Base-by-base conservation (phyloP, 495 filamentous ascomycete species). In the Ascodesmis nigricans region DNA sequence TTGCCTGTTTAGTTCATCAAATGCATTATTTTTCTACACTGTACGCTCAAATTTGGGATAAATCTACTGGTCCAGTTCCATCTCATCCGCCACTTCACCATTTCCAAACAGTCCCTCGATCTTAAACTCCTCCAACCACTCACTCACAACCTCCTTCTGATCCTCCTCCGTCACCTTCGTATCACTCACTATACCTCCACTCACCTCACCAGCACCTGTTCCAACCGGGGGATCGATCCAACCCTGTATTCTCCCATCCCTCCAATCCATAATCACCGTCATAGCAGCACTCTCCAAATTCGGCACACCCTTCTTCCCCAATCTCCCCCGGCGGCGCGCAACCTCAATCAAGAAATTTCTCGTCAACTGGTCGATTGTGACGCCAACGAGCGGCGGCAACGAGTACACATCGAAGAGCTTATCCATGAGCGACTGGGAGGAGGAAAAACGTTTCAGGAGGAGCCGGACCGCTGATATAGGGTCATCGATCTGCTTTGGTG, bases 41-140 rank as follows among this genome's bases (percentile, higher is more conserved):
- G n/a, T n/a, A n/a, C n/a, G n/a, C n/a, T n/a, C n/a, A 10, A 30
- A 31, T 10, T 7, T 5, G 10, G 10, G 14, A n/a, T 10, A 37
- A 21, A 28, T 14, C 11, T 44, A 52, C 18, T 39, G 52, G 25
- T 49, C 29, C 52, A 55, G 55, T 19, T 33, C 47, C 9, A 42
- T 39, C 16, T 52, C 53, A 10, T 25, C 22, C 5, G 19, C 37
- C 15, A 38, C 54, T 8, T 63, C 53, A 45, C 62, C 55, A 53
- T 77, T 69, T 1, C 75, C 78, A 75, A 78, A 91, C n/a, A 97
- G 53, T 0, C 82, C 87, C 47, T 93, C 87, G 21, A 97, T 63
- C 61, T 83, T 82, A 55, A 97, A 95, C 58, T 95, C 90, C 53
- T 74, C 67, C 3, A 83, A 79, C 90, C 87, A 93, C 54, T 87